Base-by-base conservation (phyloP, 768 basidiomycete genomes). In the Collybia sordida region DNA sequence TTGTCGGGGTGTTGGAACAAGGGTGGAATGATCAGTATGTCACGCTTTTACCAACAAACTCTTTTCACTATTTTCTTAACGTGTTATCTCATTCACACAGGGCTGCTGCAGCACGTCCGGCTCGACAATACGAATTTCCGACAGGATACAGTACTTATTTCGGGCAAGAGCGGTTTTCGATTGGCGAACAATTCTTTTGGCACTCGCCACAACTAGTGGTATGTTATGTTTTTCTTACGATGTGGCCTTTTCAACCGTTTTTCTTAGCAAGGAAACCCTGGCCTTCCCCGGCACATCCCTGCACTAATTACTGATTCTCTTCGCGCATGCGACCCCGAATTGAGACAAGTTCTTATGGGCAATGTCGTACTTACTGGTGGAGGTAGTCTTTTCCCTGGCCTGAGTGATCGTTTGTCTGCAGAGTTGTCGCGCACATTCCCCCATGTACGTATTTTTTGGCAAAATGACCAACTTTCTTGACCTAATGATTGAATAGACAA, bases 291-390 rank as follows among this genome's bases (percentile, higher is more conserved):
- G 67, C 83, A 80, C 23, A 73, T 98, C 38, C 83, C 88, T 7
- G 72, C 82, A 7, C 75, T 99, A 23, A 85, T 98, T 39, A 80
- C 76, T 45, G 83, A 87, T 51, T 82, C 92, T 0, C 78, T 98
- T 50, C 80, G 85, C 52, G 81, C 89, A 8, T 93, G 90, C 68
- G 97, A 99, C 59, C 85, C 90, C 0, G 97, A 99, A 65, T 72
- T 98, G 49, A 88, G 95, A 23, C 88, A 91, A 51, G 86, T 90
- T 17, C 82, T 99, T 22, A 81, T 96, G 63, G 83, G 88, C 53
- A 98, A 98, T 61, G 86, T 99, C 45, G 95, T 99, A 42, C 81
- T 98, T 40, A 90, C 93, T n/a, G 97, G 97, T 6, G 96, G 95
- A 8, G 90, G 94, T 31, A 92, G 88, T 50, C 72, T 93, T 38